phyloP scores from a whole-genome alignment of 768 basidiomycete species.

The Phaffia australis region DNA sequence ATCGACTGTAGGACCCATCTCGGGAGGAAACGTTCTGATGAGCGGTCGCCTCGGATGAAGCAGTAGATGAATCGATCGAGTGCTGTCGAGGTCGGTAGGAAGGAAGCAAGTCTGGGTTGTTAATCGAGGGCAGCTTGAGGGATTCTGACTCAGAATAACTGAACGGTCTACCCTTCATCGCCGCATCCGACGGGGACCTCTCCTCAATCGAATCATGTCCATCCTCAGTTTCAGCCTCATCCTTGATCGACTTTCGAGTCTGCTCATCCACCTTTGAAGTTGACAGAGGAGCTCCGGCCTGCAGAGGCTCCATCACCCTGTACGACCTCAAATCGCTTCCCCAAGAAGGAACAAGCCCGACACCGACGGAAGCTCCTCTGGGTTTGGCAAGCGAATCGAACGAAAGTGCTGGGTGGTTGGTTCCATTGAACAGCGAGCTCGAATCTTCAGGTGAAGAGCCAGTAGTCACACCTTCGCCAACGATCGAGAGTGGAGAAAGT shows the following conservation, averaged over 20 bases:
- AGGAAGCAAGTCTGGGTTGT: too few species aligned
- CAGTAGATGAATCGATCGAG: not conserved
- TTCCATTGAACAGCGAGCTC: constrained; percentile 2
- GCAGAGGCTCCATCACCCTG: constrained; percentile 24
- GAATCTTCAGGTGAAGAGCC: constrained; percentile 6
- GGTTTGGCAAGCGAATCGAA: constrained; percentile 23
- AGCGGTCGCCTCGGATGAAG: not conserved
- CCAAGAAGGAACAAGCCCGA: constrained; percentile 10
- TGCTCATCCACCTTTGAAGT: not conserved
- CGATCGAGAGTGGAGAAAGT: not conserved
- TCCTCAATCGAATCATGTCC: not conserved
- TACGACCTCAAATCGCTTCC: constrained; percentile 13
- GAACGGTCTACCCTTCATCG: constrained; percentile 1
- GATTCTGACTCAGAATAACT: not conserved
- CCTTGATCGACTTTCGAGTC: constrained; percentile 9
- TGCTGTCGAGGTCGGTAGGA: too few species aligned
- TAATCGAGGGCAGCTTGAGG: constrained; percentile 24
- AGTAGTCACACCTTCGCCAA: not conserved
- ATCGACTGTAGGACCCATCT: not conserved
- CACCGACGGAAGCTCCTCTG: not conserved
- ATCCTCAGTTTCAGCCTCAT: constrained; percentile 6
- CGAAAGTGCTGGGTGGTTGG: not conserved
- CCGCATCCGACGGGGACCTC: constrained; percentile 4
- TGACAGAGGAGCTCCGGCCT: not conserved
- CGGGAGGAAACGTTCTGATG: not conserved